Conservation (phyloP, 306 rosid species). For the Dalbergia oliveri region DNA sequence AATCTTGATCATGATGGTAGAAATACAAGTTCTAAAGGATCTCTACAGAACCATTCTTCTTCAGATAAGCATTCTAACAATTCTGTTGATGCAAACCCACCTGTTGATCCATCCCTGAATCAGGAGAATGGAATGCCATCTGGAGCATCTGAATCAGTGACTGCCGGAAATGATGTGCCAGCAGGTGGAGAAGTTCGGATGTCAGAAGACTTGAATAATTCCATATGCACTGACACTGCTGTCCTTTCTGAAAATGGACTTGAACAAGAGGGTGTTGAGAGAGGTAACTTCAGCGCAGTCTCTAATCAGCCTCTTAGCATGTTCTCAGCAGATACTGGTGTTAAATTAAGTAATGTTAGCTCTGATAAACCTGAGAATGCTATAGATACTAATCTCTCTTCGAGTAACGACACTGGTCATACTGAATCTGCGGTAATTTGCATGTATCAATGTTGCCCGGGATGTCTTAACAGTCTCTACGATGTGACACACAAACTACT, state of each 20-base stretch:
- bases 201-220: slow-evolving; percentile 48
- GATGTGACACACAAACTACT: slow-evolving; percentile 58
- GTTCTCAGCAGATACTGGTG: slow-evolving; percentile 43
- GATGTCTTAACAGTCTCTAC: slow-evolving; percentile 63
- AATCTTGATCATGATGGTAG: slow-evolving; percentile 45
- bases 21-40: slow-evolving; percentile 50
- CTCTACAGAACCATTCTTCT: slow-evolving; percentile 49
- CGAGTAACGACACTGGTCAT: slow-evolving; percentile 47
- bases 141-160: slow-evolving; percentile 43
- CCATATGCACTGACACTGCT: slow-evolving; percentile 39
- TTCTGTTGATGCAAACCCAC: slow-evolving; percentile 42
- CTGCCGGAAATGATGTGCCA: slow-evolving; percentile 36
- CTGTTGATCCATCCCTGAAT: slow-evolving; percentile 43
- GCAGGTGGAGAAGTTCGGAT: slow-evolving; percentile 35
- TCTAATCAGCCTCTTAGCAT: slow-evolving; percentile 39
- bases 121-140: slow-evolving; percentile 53
- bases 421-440: slow-evolving; percentile 59
- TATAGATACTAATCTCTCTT: slow-evolving; percentile 43
- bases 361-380: slow-evolving; percentile 42
- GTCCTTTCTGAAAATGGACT: slow-evolving; percentile 46
- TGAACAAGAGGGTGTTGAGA: slow-evolving; percentile 47
- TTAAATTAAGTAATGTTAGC: slow-evolving; percentile 37
- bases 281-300: slow-evolving; percentile 35
- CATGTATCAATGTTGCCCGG: slow-evolving; percentile 76
- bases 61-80: slow-evolving; percentile 43